Evolutionary conservation across 1,284 basidiomycete species (phyloP), one percentile per base, ranked within the genome.

Genomic region (Hypsizygus ulmarius): DNA sequence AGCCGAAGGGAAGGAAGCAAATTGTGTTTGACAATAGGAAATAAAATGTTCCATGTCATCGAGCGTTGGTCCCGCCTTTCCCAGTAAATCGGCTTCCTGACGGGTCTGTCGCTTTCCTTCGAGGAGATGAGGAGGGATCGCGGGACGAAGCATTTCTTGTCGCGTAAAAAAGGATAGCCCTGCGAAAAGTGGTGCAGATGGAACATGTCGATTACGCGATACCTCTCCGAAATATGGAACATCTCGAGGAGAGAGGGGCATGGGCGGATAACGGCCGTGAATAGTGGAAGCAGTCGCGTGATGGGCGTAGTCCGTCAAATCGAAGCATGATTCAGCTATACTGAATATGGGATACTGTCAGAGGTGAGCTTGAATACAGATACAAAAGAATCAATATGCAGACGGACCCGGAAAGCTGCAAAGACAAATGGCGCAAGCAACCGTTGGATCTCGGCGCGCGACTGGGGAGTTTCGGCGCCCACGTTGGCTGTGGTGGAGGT

Each of bases 331-430:
- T 49, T 66, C 65, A 2, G 62, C 54, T 15, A 37, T 51, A 35
- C 52, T 53, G 37, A 61, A 65, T 37, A 65, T 63, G 14, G 67
- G 65, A 57, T 69, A 71, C 67, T 70, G 39, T 3, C 48, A 40
- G 37, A 32, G 39, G 43, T 49, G 30, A 55, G 39, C 37, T 33
- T 39, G 7, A 21, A 12, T 41, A 19, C 39, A 39, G 10, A 39
- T 16, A 36, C 21, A 10, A 29, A 19, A 30, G 16, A 9, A 41
- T 15, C 34, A 39, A 41, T 37, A 43, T 32, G 28, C 55, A 49
- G 18, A 67, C 75, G 25, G 49, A 78, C 77, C n/a, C 69, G 68
- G 58, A 75, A 77, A 12, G 73, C 71, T 11, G 74, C 74, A 53
- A 78, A 69, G 3, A 72, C 69, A 48, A 72, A 70, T 19, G 78